A percentile compares a stretch with the other conserved stretches of the same genome.
phyloP scores from a whole-genome alignment of 352 stramenopile genomes.

The Thraustochytrium sp. region DNA sequence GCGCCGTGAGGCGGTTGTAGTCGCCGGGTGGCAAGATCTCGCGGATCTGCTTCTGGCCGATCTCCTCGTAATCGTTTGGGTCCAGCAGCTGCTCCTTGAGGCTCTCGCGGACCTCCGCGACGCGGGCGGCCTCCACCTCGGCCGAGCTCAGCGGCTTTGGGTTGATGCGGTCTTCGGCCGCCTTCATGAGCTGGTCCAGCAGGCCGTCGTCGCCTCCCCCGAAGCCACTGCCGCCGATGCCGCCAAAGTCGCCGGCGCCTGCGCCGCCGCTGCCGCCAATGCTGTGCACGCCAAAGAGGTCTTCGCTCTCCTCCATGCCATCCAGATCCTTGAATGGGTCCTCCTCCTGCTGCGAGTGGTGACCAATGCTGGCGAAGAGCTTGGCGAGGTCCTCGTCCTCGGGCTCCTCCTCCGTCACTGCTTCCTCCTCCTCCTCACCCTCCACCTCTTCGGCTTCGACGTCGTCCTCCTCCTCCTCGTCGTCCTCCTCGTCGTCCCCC shows the following conservation, averaged over 20 bases:
- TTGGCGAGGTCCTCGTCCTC: neutral
- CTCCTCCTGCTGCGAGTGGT: neutral
- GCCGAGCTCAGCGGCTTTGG: neutral
- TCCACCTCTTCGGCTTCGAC: no score
- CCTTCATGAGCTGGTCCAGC: neutral
- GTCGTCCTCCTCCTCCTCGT: neutral
- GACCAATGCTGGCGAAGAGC: neutral
- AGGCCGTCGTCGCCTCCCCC: neutral
- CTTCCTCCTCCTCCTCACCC: neutral
- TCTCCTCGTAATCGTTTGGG: neutral
- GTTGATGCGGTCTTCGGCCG: neutral
- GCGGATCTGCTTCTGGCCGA: neutral
- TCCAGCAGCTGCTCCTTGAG: neutral
- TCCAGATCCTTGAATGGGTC: constrained; percentile 3
- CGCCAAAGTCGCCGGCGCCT: neutral
- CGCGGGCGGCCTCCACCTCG: neutral
- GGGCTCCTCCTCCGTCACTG: neutral
- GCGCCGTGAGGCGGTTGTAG: constrained; percentile 32
- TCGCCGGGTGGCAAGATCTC: constrained; percentile 13
- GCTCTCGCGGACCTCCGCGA: neutral
- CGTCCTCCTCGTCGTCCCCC: neutral
- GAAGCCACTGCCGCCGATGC: neutral
- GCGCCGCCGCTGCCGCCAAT: no score
- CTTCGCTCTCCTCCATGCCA: neutral
- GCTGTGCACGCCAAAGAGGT: neutral